Conservation (phyloP, 179 eudicot genomes). For the Drosera spatulata region DNA sequence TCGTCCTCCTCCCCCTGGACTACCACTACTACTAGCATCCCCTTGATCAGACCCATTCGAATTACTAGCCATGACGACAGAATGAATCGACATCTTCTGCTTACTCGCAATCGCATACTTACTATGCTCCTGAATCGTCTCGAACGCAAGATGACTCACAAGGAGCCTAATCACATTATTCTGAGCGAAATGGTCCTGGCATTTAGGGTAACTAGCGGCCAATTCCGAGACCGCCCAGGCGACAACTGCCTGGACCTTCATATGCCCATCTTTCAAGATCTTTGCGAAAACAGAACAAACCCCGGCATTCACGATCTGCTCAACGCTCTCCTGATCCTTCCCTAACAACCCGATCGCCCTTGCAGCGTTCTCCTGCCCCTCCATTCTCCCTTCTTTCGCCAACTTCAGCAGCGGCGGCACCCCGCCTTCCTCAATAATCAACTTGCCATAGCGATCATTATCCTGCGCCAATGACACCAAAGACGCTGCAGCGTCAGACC, state of each 20-base stretch:
- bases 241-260: slow-evolving; percentile 53
- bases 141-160: slow-evolving; percentile 59
- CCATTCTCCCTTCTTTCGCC: slow-evolving; percentile 49
- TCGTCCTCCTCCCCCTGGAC: neutral
- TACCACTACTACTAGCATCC: no score
- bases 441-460: slow-evolving; percentile 42
- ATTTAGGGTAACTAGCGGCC: slow-evolving; percentile 36
- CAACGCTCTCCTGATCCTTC: slow-evolving; percentile 45
- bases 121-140: slow-evolving; percentile 60
- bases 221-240: slow-evolving; percentile 65
- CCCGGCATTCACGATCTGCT: slow-evolving; percentile 46
- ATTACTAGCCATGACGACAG: slow-evolving; percentile 28
- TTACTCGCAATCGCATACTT: slow-evolving; percentile 36
- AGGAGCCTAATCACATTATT: slow-evolving; percentile 42
- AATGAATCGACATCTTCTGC: slow-evolving; percentile 32
- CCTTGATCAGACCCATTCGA: neutral
- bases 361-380: slow-evolving; percentile 58
- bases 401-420: slow-evolving; percentile 44
- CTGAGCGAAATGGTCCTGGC: slow-evolving; percentile 60
- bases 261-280: slow-evolving; percentile 54
- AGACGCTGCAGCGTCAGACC: slow-evolving; percentile 53
- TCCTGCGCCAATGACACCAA: slow-evolving; percentile 54
- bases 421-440: slow-evolving; percentile 64
- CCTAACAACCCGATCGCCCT: slow-evolving; percentile 51
- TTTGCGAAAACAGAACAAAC: slow-evolving; percentile 48